phyloP scores from a whole-genome alignment of 306 rosid species.

The Prosopis cineraria region DNA sequence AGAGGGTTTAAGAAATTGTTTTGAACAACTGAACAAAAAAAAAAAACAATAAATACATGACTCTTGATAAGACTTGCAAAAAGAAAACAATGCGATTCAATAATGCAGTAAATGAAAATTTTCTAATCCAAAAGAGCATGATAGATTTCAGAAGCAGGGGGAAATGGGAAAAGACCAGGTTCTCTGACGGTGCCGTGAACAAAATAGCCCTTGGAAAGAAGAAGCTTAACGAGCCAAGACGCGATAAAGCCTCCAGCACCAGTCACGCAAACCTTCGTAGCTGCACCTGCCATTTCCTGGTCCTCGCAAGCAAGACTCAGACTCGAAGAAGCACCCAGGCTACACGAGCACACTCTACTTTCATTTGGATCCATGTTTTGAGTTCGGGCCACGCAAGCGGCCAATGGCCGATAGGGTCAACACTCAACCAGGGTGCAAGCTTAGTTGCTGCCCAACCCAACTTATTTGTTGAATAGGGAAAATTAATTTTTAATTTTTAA shows the following conservation, averaged over 20 bases:
- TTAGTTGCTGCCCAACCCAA: too few species aligned
- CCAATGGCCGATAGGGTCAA: too few species aligned
- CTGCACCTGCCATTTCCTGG: too few species aligned
- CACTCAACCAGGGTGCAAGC: too few species aligned
- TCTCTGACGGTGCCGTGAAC: slow-evolving; percentile 77
- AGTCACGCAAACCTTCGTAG: too few species aligned
- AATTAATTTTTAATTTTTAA: too few species aligned
- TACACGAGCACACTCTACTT: too few species aligned
- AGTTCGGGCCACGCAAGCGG: too few species aligned
- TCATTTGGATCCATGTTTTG: too few species aligned
- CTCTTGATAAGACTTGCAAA: background rate
- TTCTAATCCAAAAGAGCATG: background rate
- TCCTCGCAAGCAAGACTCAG: background rate
- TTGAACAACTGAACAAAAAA: background rate
- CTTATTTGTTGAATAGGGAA: too few species aligned
- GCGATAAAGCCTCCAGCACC: too few species aligned
- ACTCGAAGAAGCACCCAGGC: too few species aligned
- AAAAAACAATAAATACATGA: background rate
- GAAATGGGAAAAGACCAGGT: slow-evolving; percentile 40
- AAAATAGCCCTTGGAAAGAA: slow-evolving; percentile 61
- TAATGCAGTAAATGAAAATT: background rate
- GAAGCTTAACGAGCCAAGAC: slow-evolving; percentile 69
- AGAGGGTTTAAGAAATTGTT: background rate
- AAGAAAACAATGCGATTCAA: background rate
- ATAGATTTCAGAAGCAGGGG: background rate